Evolutionary conservation across 768 basidiomycete genomes (phyloP), one percentile per base, ranked within the genome.

Genomic region (Phlebiopsis flavidoalba): DNA sequence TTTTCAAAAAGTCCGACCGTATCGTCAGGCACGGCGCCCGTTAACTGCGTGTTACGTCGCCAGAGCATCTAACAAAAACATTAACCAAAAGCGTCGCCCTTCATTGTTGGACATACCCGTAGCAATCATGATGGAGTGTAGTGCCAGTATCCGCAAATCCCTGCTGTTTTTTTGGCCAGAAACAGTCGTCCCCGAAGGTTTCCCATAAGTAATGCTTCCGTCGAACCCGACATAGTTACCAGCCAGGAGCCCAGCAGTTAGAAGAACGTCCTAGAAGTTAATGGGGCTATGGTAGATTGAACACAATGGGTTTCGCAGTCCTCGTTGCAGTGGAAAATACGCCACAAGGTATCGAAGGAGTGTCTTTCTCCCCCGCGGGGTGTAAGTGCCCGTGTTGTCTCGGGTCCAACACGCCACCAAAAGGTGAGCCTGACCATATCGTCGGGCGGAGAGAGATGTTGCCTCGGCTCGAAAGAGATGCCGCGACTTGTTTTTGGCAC

Each of bases 71-170:
- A 43, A 8, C 21, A 1, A 17, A 37, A 19, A 5, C 31, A 31
- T 40, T 37, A 48, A 22, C 2, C 5, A 19, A n/a, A 21, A 36
- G 36, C 12, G 6, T 21, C 26, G 2, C 19, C 21, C 43, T 14
- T 17, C 15, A 10, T 19, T 1, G 8, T 31, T 24, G 3, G 21
- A 33, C 35, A 1, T 51, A 52, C 85, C 83, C 1, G 82, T 81
- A 12, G 84, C 83, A 58, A 86, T 68, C 55, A 85, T 73, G 5
- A 86, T 66, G 47, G n/a, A 84, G 72, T 14, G 84, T 83, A 33
- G 83, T 82, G 50, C 81, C 79, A 33, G 79, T 80, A 66, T 83
- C 82, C 37, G 82, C 79, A 61, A n/a, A 83, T 82, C 14, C 82
- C 82, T 2, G 80, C 67, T 37, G 76, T 75, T 35, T 59, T 75